A percentile compares a stretch with the other conserved stretches of the same genome.
Conservation (phyloP, 768 basidiomycete species). For the Fomitopsis serialis region DNA sequence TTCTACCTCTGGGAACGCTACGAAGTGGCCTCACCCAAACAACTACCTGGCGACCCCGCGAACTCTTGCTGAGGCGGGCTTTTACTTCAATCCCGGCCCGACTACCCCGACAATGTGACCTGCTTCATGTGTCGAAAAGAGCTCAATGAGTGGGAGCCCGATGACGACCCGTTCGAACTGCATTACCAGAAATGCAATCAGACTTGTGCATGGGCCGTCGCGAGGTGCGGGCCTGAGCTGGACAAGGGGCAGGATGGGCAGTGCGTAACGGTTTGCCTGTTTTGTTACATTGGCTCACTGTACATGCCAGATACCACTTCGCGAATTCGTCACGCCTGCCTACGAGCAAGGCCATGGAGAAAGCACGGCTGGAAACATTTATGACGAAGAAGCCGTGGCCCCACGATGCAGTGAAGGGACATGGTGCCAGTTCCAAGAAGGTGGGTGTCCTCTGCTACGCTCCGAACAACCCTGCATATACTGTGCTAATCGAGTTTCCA, state of each 20-base stretch:
- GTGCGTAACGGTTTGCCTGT: constrained; percentile 32
- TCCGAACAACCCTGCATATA: not conserved
- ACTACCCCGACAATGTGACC: constrained; percentile 67
- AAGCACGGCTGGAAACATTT: constrained; percentile 67
- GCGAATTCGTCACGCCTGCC: constrained; percentile 60
- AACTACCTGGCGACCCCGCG: constrained; percentile 64
- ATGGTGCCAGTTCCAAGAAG: constrained; percentile 72
- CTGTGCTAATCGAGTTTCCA: not conserved
- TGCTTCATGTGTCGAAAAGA: constrained; percentile 85
- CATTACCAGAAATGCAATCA: constrained; percentile 66
- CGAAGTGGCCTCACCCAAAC: constrained; percentile 75
- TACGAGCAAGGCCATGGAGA: constrained; percentile 61
- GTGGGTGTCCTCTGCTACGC: not conserved
- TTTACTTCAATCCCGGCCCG: constrained; percentile 73
- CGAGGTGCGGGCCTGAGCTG: constrained; percentile 61
- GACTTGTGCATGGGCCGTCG: constrained; percentile 77
- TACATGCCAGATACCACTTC: constrained; percentile 49
- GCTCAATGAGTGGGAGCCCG: constrained; percentile 77
- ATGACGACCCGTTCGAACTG: constrained; percentile 83
- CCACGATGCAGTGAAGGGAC: constrained; percentile 55
- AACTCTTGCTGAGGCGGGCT: constrained; percentile 83
- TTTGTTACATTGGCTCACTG: not conserved
- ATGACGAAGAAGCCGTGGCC: constrained; percentile 53
- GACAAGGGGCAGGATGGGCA: constrained; percentile 54
- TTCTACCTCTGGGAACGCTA: constrained; percentile 38